Evolutionary conservation across 495 filamentous ascomycete genomes (phyloP), one percentile per base, ranked within the genome.

Genomic region (Neurospora sp.): DNA sequence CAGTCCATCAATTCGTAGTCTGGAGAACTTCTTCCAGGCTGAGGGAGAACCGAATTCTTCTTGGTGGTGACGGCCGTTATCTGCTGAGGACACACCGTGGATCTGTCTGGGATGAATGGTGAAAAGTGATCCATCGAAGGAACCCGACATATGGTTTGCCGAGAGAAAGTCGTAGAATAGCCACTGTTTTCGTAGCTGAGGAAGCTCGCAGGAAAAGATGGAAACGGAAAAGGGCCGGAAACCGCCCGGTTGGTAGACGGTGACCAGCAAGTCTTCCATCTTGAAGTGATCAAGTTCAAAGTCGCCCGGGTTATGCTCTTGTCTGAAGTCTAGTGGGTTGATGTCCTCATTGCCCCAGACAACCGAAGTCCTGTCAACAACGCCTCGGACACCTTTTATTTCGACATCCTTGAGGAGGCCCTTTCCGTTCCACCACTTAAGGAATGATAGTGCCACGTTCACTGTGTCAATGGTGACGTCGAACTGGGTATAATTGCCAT

Each of bases 341-440:
- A 92, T 82, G 72, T 89, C 85, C n/a, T 91, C 89, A 16, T 83
- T 84, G 6, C 86, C 83, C 89, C 92, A 94, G 71, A 86, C 83
- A 18, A 99, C 90, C 42, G 89, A 89, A 4, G 93, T 94, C 74
- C 95, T 89, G 80, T 99, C 96, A 39, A 99, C 86, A 16, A 98
- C 93, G n/a, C 96, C 96, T 72, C 96, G 90, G n/a, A 99, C 92
- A 16, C 96, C 96, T 78, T 93, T 94, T 14, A 99, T 90, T 78
- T 97, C 94, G 59, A 98, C 96, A 83, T 97, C 92, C 75, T 91
- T 90, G 16, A 99, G 87, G 4, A 97, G 88, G 0, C 96, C 96
- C 83, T 94, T 97, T 31, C 96, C 95, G 77, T 97, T 98, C 85
- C 97, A 93, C 96, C 96, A 99, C 77, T 97, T 97, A 3, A 93